Evolutionary conservation across 108 stramenopile species (phyloP), one percentile per base, ranked within the genome.

Genomic region (Skeletonema tropicum): DNA sequence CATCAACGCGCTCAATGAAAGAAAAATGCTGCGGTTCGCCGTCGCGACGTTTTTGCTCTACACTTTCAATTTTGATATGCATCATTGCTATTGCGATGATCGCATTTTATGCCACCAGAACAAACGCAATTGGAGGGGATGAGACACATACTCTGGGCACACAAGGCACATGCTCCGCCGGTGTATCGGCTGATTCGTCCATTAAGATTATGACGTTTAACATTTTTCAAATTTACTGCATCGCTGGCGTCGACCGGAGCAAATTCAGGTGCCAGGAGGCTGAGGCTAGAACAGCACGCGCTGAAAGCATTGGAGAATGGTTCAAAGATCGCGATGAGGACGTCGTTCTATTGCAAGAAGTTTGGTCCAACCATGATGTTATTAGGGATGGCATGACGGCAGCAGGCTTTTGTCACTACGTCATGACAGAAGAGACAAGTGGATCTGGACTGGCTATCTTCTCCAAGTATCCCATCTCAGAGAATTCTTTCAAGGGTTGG

Each of bases 321-420:
- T 71, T 71, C 21, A 15, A 25, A n/a, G 35, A 25, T 36, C 29
- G 58, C 10, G 70, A 71, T 5, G 57, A 71, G 31, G 70, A 59
- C 14, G 57, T 71, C 6, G 70, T 71, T 15, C 30, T 71, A 35
- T 5, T 71, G 13, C 70, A 71, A 59, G 70, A 71, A 23, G 0
- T 60, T 0, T 71, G 70, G 70, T 17, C 35, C n/a, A 59, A 60
- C 33, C 70, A 71, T 41, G 70, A 71, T 21, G 70, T 59, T 0
- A 33, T 71, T 19, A 23, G 59, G 15, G 57, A 39, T 39, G 70
- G 70, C 1, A 71, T 71, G 70, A 36, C 70, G 32, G 33, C 33
- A 13, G 70, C 70, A 5, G 70, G 70, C 12, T 71, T 39, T 71
- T 59, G 70, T 42, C 70, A 71, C 33, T 60, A 58, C 11, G 70